Percentiles rank a stretch among this genome's conserved stretches.
These are phyloP conservation scores for Wickerhamiella azymoides DNA, from an alignment of 805 yeast genomes.

Conservation along the genomic window DNA sequence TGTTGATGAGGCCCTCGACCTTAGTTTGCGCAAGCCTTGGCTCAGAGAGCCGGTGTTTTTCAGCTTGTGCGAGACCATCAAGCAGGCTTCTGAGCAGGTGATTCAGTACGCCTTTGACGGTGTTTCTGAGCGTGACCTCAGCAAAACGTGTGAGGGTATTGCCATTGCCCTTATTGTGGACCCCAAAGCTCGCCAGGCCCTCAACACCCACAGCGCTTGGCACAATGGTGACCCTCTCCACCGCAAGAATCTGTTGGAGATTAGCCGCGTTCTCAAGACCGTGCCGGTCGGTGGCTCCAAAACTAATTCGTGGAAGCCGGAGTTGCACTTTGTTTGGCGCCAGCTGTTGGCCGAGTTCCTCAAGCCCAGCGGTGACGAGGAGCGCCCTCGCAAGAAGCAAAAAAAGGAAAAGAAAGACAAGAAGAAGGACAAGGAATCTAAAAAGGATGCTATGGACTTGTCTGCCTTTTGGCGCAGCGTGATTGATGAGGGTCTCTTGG, in stretches of 20 bases:
- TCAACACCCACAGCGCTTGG: constrained; percentile 35
- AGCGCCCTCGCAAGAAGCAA: constrained; percentile 28
- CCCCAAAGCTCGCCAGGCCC: constrained; percentile 11
- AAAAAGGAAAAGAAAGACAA: constrained; percentile 21
- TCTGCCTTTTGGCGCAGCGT: constrained; percentile 67
- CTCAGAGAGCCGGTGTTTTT: constrained; percentile 67
- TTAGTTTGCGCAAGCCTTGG: constrained; percentile 65
- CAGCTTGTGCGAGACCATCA: constrained; percentile 39
- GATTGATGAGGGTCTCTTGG: constrained; percentile 69
- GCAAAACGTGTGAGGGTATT: constrained; percentile 65
- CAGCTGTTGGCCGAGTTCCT: constrained; percentile 33
- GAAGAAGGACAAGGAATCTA: constrained; percentile 17
- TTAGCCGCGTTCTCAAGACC: constrained; percentile 45
- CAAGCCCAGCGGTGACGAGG: constrained; percentile 12
- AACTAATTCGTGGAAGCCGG: constrained; percentile 15
- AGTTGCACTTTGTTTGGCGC: constrained; percentile 22
- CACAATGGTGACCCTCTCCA: constrained; percentile 56
- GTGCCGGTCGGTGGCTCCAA: constrained; percentile 25
- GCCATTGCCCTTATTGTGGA: constrained; percentile 53
- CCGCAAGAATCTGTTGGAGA: constrained; percentile 47
- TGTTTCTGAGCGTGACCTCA: constrained; percentile 40
- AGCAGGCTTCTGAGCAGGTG: constrained; percentile 9
- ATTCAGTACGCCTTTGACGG: constrained; percentile 27
- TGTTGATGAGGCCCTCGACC: constrained; percentile 35
- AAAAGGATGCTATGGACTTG: constrained; percentile 26